Conservation (phyloP, 768 basidiomycete genomes). For the Clitopilus hobsonii region DNA sequence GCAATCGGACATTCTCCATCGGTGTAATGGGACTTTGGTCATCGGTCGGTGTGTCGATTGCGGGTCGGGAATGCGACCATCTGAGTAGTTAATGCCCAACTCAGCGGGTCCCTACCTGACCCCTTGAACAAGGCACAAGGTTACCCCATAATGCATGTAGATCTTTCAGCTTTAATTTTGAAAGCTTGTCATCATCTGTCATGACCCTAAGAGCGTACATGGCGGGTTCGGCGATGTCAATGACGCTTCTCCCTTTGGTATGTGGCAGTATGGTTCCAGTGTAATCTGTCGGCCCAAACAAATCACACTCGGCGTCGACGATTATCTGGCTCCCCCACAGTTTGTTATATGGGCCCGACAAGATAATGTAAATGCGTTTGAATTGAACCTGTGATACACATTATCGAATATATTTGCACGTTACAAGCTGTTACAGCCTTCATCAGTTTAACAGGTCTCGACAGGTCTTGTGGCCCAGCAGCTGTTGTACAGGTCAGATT, state of each 20-base stretch:
- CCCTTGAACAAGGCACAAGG: not conserved
- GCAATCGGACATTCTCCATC: not conserved
- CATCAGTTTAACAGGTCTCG: not conserved
- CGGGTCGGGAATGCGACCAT: not conserved
- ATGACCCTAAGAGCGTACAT: not conserved
- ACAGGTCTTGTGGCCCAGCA: conserved; percentile 1
- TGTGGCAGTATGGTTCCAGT: not conserved
- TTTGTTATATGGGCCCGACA: not conserved
- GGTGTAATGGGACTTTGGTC: not conserved
- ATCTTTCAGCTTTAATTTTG: conserved; percentile 1
- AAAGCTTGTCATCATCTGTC: conserved; percentile 1
- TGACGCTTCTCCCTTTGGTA: not conserved
- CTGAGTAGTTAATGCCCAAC: not conserved
- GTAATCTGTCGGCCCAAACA: not conserved
- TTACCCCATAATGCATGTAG: conserved; percentile 1
- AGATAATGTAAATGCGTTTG: not conserved
- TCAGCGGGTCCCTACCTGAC: not conserved
- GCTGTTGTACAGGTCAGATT: not conserved
- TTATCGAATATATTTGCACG: not conserved
- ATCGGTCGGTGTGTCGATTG: not conserved
- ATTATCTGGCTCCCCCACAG: not conserved
- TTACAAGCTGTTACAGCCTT: not conserved
- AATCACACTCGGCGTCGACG: not conserved
- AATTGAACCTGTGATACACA: not conserved
- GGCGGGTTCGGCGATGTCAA: not conserved